Conservation (phyloP, 441 rosid species). For the Gossypium davidsonii region DNA sequence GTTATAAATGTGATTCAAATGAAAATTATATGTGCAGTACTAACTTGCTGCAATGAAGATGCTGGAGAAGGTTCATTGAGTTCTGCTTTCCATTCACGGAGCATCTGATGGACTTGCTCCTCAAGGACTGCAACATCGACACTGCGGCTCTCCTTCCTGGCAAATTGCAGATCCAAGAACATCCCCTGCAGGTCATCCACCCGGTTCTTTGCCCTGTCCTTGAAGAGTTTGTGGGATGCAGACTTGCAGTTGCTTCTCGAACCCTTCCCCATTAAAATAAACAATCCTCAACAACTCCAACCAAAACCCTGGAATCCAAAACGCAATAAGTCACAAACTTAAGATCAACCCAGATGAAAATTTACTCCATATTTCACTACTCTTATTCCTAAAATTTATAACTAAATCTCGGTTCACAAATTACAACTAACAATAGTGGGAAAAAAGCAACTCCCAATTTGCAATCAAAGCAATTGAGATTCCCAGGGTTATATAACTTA, state of each 20-base stretch:
- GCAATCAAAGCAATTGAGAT: background rate
- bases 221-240: conserved; percentile 86
- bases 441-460: background rate
- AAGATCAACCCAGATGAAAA: conserved; percentile 20
- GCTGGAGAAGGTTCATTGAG: conserved; percentile 98
- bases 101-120: conserved; percentile 99
- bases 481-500: background rate
- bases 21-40: conserved; percentile 13
- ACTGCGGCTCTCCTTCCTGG: conserved; percentile 79
- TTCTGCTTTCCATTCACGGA: conserved; percentile 95
- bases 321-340: conserved; percentile 12
- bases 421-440: background rate
- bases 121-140: conserved; percentile 73
- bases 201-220: conserved; percentile 93
- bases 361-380: background rate
- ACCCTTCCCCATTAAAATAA: conserved; percentile 56
- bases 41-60: conserved; percentile 92
- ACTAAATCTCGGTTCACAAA: background rate
- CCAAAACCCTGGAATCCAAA: conserved; percentile 21
- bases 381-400: background rate
- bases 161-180: conserved; percentile 84
- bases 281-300: conserved; percentile 17
- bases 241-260: conserved; percentile 78
- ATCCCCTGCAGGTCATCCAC: conserved; percentile 96
- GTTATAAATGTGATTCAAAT: conserved; percentile 14